phyloP scores from a whole-genome alignment of 805 yeast genomes.

The Cyberlindnera xishuangbannaensis region DNA sequence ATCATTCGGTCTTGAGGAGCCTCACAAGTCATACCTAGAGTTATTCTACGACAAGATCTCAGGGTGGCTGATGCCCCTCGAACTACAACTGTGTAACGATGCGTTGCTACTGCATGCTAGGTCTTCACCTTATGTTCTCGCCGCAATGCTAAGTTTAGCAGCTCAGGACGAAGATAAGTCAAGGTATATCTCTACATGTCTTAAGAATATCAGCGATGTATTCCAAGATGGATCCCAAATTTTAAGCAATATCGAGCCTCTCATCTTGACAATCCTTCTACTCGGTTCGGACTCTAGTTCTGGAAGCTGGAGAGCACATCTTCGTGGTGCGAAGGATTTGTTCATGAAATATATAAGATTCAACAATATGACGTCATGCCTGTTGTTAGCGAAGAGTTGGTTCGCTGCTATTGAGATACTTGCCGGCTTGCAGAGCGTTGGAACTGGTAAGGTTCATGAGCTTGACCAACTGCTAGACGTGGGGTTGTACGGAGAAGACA shows the following conservation, averaged over 20 bases:
- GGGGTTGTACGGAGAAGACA: conserved; percentile 19
- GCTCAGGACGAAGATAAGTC: conserved; percentile 35
- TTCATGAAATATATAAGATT: conserved; percentile 39
- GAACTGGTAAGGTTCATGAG: conserved; percentile 44
- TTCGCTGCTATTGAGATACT: conserved; percentile 50
- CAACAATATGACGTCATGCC: conserved; percentile 26
- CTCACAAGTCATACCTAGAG: conserved; percentile 20
- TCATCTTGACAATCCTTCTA: conserved; percentile 57
- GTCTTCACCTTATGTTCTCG: conserved; percentile 44
- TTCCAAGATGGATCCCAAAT: conserved; percentile 36
- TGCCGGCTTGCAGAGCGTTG: conserved; percentile 50
- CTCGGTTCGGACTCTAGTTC: conserved; percentile 57
- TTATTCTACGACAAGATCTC: conserved; percentile 22
- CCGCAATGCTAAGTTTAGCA: conserved; percentile 54
- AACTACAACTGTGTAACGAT: conserved; percentile 44
- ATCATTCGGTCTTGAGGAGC: conserved; percentile 19
- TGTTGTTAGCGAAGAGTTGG: conserved; percentile 48
- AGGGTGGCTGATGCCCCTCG: conserved; percentile 22
- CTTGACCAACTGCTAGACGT: conserved; percentile 29
- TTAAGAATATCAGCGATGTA: conserved; percentile 36
- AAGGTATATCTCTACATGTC: conserved; percentile 45
- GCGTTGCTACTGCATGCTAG: conserved; percentile 43
- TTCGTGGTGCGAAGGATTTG: conserved; percentile 62
- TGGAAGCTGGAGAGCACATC: conserved; percentile 55
- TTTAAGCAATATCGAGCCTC: conserved; percentile 55